A percentile compares a stretch with the other conserved stretches of the same genome.
phyloP scores from a whole-genome alignment of 2,329 filamentous ascomycete species.

The Colletotrichum sp. region DNA sequence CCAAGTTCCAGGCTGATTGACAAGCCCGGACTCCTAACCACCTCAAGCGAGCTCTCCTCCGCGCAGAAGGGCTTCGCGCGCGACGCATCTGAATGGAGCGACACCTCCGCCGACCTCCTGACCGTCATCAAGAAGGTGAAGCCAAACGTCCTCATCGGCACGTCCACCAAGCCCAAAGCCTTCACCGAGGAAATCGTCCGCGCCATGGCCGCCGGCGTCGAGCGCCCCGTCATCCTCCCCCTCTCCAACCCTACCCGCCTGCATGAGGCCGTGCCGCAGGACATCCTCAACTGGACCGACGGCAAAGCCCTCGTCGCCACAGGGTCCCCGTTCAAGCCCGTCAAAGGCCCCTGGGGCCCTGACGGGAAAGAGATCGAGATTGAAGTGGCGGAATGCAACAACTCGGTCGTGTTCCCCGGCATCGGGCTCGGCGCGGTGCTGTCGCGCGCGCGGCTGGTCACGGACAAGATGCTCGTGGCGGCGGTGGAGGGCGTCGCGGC shows the following conservation, averaged over 20 bases:
- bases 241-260: slow-evolving; percentile 85
- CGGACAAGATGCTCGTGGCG: slow-evolving; percentile 81
- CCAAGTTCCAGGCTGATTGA: slow-evolving; percentile 71
- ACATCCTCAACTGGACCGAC: slow-evolving; percentile 79
- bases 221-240: slow-evolving; percentile 79
- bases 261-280: slow-evolving; percentile 80
- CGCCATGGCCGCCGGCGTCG: slow-evolving; percentile 77
- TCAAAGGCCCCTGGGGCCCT: slow-evolving; percentile 63
- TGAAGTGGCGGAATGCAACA: slow-evolving; percentile 81
- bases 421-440: slow-evolving; percentile 84
- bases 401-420: slow-evolving; percentile 83
- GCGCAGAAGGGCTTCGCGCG: slow-evolving; percentile 74
- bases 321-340: slow-evolving; percentile 80
- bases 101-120: slow-evolving; percentile 62
- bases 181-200: slow-evolving; percentile 78
- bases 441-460: slow-evolving; percentile 68
- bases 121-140: slow-evolving; percentile 73
- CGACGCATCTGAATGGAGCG: slow-evolving; percentile 67
- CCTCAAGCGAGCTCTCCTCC: slow-evolving; percentile 64
- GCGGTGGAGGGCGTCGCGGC: slow-evolving; percentile 76
- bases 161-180: slow-evolving; percentile 76
- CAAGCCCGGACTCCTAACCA: slow-evolving; percentile 77
- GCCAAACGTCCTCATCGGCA: slow-evolving; percentile 84
- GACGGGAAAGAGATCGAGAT: slow-evolving; percentile 49
- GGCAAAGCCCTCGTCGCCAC: slow-evolving; percentile 82